Conservation (phyloP, 768 basidiomycete genomes). For the Amanita rimosa region DNA sequence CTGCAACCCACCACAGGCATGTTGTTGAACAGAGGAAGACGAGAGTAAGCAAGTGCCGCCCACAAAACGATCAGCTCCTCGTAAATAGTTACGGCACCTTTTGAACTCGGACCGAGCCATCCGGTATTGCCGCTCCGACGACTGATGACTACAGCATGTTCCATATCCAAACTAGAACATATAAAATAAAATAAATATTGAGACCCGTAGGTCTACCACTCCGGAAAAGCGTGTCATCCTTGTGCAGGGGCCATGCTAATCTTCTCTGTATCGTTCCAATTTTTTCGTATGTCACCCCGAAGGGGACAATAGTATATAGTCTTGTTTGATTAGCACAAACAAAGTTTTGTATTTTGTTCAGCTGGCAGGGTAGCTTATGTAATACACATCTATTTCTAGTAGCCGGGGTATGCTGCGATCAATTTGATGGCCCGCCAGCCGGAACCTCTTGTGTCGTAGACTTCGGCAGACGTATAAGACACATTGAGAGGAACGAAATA, state of each 20-base stretch:
- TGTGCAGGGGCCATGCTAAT: constrained; percentile 99
- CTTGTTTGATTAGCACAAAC: not conserved
- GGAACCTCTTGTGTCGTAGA: no score
- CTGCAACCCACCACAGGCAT: constrained; percentile 1
- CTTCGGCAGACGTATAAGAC: not conserved
- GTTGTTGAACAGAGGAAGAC: constrained; percentile 1
- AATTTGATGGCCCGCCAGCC: no score
- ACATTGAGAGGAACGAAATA: not conserved
- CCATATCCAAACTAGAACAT: no score
- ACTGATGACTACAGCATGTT: no score
- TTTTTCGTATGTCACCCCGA: constrained; percentile 95
- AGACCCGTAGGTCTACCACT: constrained; percentile 66
- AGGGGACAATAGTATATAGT: constrained; percentile 41
- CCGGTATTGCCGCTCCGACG: no score
- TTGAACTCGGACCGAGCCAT: not conserved
- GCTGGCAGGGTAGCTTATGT: constrained; percentile 12
- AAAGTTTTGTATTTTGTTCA: constrained; percentile 19
- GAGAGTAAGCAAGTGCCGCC: constrained; percentile 19
- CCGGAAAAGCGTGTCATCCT: constrained; percentile 99
- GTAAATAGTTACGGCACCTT: not conserved
- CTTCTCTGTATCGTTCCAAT: constrained; percentile 99
- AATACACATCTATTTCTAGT: not conserved
- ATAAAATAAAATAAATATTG: constrained; percentile 38
- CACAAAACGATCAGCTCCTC: not conserved
- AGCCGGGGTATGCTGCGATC: no score